These are phyloP conservation scores for Aspergillus carbonarius DNA, from an alignment of 2,329 filamentous ascomycete genomes.

Conservation along the genomic window DNA sequence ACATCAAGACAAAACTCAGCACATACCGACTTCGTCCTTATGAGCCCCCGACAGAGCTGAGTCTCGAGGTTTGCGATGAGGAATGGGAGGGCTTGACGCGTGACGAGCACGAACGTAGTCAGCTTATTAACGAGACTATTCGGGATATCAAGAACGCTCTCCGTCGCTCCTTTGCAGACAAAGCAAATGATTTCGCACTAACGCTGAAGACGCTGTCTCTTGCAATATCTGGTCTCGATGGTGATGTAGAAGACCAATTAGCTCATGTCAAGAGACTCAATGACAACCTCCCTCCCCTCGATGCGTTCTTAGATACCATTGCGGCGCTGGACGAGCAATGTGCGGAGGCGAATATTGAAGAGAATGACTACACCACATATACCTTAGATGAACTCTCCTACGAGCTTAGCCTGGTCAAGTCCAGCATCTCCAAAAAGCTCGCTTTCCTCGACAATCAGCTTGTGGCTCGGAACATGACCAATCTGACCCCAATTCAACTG, in stretches of 20 bases:
- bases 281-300: constrained; percentile 82
- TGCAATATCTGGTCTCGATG: constrained; percentile 94
- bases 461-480: constrained; percentile 97
- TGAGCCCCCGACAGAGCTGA: constrained; percentile 80
- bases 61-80: constrained; percentile 75
- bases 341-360: constrained; percentile 94
- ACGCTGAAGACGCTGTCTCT: constrained; percentile 92
- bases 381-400: constrained; percentile 96
- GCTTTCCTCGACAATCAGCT: constrained; percentile 98
- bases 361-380: constrained; percentile 99
- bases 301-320: constrained; percentile 86
- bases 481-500: constrained; percentile 93
- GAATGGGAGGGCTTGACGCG: constrained; percentile 80
- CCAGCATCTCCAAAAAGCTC: constrained; percentile 92
- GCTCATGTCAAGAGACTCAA: constrained; percentile 82
- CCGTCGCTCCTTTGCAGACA: constrained; percentile 90
- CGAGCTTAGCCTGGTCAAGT: constrained; percentile 86
- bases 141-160: constrained; percentile 97
- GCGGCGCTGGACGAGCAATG: constrained; percentile 83
- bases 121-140: constrained; percentile 97
- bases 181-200: constrained; percentile 96
- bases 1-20: constrained; percentile 97
- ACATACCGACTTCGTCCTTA: constrained; percentile 92
- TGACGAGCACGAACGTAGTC: constrained; percentile 82
- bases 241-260: constrained; percentile 92